These are phyloP conservation scores for Rhizophagus sp. DNA, from an alignment of 192 early-diverging fungal species.

Conservation along the genomic window DNA sequence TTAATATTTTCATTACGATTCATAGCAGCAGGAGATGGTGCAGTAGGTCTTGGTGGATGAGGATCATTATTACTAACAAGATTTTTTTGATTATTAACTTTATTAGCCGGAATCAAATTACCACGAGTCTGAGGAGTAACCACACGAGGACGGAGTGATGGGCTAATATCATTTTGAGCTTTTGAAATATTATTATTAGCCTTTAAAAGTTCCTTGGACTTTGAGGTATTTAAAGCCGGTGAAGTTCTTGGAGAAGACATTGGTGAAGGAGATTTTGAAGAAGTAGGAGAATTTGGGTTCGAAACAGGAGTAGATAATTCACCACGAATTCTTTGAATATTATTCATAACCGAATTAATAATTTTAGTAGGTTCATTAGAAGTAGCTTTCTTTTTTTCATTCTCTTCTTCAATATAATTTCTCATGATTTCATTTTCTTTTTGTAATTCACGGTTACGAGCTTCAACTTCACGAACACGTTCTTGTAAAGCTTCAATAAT, in stretches of 20 bases:
- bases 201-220: background rate
- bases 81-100: background rate
- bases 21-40: background rate
- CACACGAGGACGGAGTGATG: background rate
- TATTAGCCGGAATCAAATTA: background rate
- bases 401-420: background rate
- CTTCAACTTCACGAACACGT: slow-evolving; percentile 11
- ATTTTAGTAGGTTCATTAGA: background rate
- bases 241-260: background rate
- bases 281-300: background rate
- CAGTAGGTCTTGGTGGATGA: background rate
- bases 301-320: background rate
- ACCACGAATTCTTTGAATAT: slow-evolving; percentile 21
- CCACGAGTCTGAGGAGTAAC: background rate
- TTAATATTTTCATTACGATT: background rate
- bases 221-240: background rate
- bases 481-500: slow-evolving; percentile 7
- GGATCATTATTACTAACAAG: background rate
- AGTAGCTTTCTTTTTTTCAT: background rate
- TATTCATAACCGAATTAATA: background rate
- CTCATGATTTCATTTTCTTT: background rate
- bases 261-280: background rate
- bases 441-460: slow-evolving; percentile 9
- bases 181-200: background rate
- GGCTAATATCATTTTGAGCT: background rate